These are phyloP conservation scores for Collariella sp. DNA, from an alignment of 495 filamentous ascomycete genomes.

Conservation along the genomic window DNA sequence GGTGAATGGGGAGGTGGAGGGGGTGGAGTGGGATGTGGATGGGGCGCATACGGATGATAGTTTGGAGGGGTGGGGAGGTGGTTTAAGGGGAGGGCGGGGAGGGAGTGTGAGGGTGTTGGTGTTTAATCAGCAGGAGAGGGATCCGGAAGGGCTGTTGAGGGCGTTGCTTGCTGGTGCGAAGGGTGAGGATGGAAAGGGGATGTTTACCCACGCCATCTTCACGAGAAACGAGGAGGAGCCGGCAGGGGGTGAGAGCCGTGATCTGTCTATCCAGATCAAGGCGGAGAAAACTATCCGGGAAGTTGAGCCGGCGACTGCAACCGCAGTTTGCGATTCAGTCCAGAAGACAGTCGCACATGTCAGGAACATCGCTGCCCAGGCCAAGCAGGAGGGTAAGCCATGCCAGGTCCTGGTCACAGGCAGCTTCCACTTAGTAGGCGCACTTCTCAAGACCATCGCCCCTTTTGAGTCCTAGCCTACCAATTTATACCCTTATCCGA, in stretches of 20 bases:
- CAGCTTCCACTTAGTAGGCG: conserved; percentile 82
- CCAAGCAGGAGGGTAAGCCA: conserved; percentile 8
- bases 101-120: conserved; percentile 48
- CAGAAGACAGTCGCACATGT: conserved; percentile 23
- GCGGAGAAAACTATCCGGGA: conserved; percentile 22
- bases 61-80: conserved; percentile 62
- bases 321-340: conserved; percentile 21
- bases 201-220: conserved; percentile 34
- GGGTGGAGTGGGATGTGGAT: conserved; percentile 73
- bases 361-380: conserved; percentile 10
- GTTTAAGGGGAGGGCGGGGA: conserved; percentile 45
- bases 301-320: conserved; percentile 11
- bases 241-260: conserved; percentile 16
- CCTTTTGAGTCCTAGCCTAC: conserved; percentile 23
- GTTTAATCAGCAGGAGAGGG: conserved; percentile 91
- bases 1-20: conserved; percentile 33
- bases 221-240: conserved; percentile 34
- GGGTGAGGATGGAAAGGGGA: not conserved
- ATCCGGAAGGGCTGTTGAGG: conserved; percentile 51
- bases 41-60: conserved; percentile 86
- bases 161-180: conserved; percentile 34
- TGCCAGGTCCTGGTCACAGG: conserved; percentile 58
- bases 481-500: conserved; percentile 1
- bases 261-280: conserved; percentile 29
- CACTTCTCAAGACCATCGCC: conserved; percentile 68